Base-by-base conservation (phyloP, 164 flowering plant genomes). In the Tetracentron sinense region DNA sequence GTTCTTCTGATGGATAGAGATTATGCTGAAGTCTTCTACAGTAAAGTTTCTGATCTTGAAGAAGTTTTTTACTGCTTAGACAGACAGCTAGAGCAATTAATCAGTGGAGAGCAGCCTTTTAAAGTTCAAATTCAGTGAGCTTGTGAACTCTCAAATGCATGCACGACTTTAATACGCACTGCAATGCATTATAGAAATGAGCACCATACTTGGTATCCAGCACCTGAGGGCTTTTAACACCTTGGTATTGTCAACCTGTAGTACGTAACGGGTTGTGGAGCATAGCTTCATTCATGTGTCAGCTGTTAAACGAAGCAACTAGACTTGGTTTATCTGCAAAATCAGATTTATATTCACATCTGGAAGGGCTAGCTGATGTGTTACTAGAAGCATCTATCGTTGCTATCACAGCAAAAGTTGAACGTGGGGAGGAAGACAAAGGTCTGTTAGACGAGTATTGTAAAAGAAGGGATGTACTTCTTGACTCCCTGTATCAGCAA, bases 1-100 rank as follows among this genome's bases (percentile, higher is more conserved):
- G 96, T 91, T 67, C 97, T 94, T 75, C 72, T 94, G 64, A 89
- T 94, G 97, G 99, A 94, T 74, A 85, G 99, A 61, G 99, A 94
- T 63, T 89, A 91, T 79, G 90, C 89, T 55, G 97, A 94, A 80
- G 97, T 94, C 33, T 94, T 94, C 68, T 94, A 85, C 73, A 94
- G 96, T 66, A 94, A 84, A 72, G 96, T 94, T 68, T 94, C 99
- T 72, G 86, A 85, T 50, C 78, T 91, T 31, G 88, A 89, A 68
- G 88, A 88, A 74, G 69, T 89, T 21, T 94, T 86, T 75, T 42
- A 76, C 69, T 86, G 96, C 79, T 65, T 91, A 61, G 82, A 82
- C 57, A 76, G 63, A 66, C 82, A 88, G 51, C 77, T 85, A 42
- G 87, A 83, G 30, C 74, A 70, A 71, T 44, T 94, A 35, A 72